Evolutionary conservation across 176 grass and related monocot species (phyloP), one percentile per base, ranked within the genome.

Genomic region (Leersia perrieri): DNA sequence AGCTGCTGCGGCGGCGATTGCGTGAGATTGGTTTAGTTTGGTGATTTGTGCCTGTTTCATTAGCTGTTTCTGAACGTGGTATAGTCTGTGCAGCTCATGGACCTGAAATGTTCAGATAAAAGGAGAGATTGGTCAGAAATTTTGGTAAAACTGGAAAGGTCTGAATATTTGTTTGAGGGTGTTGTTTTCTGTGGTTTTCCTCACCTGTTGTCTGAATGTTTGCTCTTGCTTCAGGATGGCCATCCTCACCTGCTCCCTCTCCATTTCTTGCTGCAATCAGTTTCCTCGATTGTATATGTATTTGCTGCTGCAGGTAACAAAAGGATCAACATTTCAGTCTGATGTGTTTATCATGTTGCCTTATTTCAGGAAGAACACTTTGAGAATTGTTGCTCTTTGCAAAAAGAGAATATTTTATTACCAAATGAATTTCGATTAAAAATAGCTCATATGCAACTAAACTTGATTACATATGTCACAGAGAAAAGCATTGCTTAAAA

Each of bases 161-260:
- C 5, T 61, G 29, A 49, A 9, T 11, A 27, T 28, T 1, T 62
- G 22, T 57, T n/a, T 23, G 22, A 57, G 22, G 18, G 7, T 58
- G 53, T 58, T 11, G 32, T 55, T 47, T 69, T n/a, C n/a, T n/a
- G n/a, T n/a, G n/a, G 33, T 6, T 13, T 79, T 13, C 35, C 25
- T 28, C 78, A 91, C 92, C 89, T 94, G 92, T 36, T 91, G 81
- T 73, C 78, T 87, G 84, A 94, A 91, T 44, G 82, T 87, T 38
- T 75, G 69, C 76, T 94, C 89, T 73, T 94, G 92, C 2, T 82
- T 82, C 74, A 94, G 28, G 26, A 94, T 87, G 14, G 77, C 84
- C 44, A 80, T 80, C 81, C 81, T 91, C 73, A 94, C 85, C 73
- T 79, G 76, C 61, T 91, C 84, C 40, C 61, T 94, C 12, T 94